Conservation (phyloP, 352 stramenopile species). For the Globisporangium radiosum region DNA sequence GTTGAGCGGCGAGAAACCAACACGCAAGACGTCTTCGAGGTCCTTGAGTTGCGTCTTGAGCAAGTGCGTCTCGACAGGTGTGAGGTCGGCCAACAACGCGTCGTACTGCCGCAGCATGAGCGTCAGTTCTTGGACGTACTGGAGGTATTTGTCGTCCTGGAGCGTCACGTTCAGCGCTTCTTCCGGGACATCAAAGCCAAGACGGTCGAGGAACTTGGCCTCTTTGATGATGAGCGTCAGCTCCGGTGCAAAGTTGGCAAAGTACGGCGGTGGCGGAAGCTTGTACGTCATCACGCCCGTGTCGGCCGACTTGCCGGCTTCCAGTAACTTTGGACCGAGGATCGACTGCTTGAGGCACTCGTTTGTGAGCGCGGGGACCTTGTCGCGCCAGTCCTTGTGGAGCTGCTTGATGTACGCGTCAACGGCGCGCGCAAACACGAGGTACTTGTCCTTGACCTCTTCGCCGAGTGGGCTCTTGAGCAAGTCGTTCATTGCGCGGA, state of each 20-base stretch:
- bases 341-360: slow-evolving; percentile 94
- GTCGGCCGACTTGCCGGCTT: slow-evolving; percentile 60
- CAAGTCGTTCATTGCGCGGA: slow-evolving; percentile 91
- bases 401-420: slow-evolving; percentile 91
- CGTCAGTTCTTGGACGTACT: slow-evolving; percentile 89
- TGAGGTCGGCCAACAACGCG: slow-evolving; percentile 69
- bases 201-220: slow-evolving; percentile 92
- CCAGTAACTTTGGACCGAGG: slow-evolving; percentile 73
- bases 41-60: slow-evolving; percentile 87
- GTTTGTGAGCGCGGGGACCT: slow-evolving; percentile 80
- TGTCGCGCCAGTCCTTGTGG: slow-evolving; percentile 91
- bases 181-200: slow-evolving; percentile 94
- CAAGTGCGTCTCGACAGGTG: slow-evolving; percentile 87
- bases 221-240: slow-evolving; percentile 95
- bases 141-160: slow-evolving; percentile 95
- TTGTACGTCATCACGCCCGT: slow-evolving; percentile 73
- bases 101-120: slow-evolving; percentile 92
- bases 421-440: slow-evolving; percentile 89
- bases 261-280: slow-evolving; percentile 88
- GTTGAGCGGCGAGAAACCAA: slow-evolving; percentile 93
- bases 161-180: slow-evolving; percentile 94
- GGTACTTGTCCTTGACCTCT: slow-evolving; percentile 92
- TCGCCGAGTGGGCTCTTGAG: slow-evolving; percentile 88
- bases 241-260: slow-evolving; percentile 91
- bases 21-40: slow-evolving; percentile 78